Percentiles rank a stretch among this genome's conserved stretches.
Conservation (phyloP, 2,329 filamentous ascomycete species). For the Ceratocystiopsis brevicomis region DNA sequence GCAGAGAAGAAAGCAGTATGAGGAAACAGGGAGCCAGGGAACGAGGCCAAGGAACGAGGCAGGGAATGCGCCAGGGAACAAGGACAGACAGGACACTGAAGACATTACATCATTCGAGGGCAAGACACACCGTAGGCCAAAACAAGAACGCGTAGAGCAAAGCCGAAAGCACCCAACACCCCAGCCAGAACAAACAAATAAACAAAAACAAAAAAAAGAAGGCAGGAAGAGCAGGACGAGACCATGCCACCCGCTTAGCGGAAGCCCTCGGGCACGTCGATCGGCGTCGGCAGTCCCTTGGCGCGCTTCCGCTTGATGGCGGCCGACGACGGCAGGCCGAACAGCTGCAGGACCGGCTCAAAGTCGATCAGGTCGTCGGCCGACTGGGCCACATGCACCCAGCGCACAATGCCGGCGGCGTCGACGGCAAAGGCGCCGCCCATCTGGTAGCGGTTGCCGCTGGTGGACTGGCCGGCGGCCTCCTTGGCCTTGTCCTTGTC, state of each 20-base stretch:
- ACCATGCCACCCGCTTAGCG: background rate
- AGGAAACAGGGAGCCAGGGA: too few species aligned
- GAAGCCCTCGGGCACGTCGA: background rate
- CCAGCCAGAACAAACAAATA: too few species aligned
- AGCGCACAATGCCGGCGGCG: conserved; percentile 29
- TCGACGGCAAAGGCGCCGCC: conserved; percentile 46
- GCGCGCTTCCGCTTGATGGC: background rate
- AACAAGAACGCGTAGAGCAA: too few species aligned
- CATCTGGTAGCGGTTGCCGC: conserved; percentile 50
- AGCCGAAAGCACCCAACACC: too few species aligned
- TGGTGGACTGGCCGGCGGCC: conserved; percentile 12
- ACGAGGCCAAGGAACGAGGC: too few species aligned
- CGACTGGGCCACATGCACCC: conserved; percentile 26
- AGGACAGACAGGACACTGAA: too few species aligned
- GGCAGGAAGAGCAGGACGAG: background rate
- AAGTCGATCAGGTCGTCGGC: conserved; percentile 38
- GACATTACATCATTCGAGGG: too few species aligned
- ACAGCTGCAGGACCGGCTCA: conserved; percentile 11
- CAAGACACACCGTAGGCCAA: too few species aligned
- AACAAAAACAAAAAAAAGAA: background rate
- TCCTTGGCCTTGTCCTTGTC: background rate
- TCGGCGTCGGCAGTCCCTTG: background rate
- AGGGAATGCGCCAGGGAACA: too few species aligned
- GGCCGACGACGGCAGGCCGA: conserved; percentile 4
- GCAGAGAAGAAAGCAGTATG: too few species aligned